These are phyloP conservation scores for Lepiota venenata DNA, from an alignment of 768 basidiomycete species.

Conservation along the genomic window DNA sequence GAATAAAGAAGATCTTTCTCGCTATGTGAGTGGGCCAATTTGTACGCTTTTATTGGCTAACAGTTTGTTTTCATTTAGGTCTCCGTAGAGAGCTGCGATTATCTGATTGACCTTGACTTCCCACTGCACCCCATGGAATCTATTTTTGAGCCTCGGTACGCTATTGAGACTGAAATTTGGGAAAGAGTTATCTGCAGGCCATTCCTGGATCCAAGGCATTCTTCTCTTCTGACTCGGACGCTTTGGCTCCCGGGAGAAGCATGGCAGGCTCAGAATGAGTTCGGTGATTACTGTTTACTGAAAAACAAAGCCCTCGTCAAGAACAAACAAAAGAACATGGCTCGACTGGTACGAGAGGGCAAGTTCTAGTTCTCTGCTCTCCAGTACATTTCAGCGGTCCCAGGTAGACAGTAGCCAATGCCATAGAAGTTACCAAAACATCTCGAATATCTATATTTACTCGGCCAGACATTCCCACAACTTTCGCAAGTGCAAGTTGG, in stretches of 20 bases:
- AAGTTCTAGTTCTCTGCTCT: not conserved
- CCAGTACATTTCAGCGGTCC: not conserved
- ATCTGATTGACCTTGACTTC: conserved; percentile 88
- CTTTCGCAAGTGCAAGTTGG: no score
- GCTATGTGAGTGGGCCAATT: conserved; percentile 55
- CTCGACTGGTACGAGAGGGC: conserved; percentile 11
- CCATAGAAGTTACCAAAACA: not conserved
- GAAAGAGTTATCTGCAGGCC: conserved; percentile 76
- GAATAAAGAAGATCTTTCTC: conserved; percentile 74
- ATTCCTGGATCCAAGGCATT: conserved; percentile 82
- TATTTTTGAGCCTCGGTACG: conserved; percentile 76
- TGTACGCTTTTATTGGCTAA: conserved; percentile 1
- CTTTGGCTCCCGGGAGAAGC: conserved; percentile 75
- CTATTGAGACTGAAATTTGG: conserved; percentile 64
- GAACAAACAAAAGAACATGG: conserved; percentile 30
- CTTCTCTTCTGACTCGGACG: conserved; percentile 66
- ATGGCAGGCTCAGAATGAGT: conserved; percentile 71
- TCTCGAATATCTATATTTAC: not conserved
- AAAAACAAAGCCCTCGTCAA: conserved; percentile 48
- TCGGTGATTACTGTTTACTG: conserved; percentile 90
- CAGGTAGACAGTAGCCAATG: no score
- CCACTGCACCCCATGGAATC: conserved; percentile 60
- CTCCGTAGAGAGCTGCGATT: conserved; percentile 72
- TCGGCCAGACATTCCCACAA: no score
- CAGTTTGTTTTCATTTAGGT: conserved; percentile 43